phyloP scores from a whole-genome alignment of 1,139 yeast species.

The Suhomyces maxii region DNA sequence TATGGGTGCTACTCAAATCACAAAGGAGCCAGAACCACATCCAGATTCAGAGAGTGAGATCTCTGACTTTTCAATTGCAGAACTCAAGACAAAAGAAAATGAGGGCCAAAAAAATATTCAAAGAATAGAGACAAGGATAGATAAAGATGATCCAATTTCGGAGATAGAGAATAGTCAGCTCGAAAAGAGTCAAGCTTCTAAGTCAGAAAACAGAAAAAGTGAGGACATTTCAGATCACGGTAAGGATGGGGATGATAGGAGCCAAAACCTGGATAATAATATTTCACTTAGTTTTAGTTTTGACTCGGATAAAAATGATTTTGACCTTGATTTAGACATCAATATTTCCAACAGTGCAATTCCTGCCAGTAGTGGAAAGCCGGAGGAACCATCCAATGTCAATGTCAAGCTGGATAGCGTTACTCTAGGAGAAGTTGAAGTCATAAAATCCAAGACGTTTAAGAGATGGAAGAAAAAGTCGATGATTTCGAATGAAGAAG shows the following conservation, averaged over 20 bases:
- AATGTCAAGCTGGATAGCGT: not conserved
- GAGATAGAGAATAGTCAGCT: not conserved
- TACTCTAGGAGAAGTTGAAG: not conserved
- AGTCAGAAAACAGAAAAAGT: too few species aligned
- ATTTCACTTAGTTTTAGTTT: too few species aligned
- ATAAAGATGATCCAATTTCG: not conserved
- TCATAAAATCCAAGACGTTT: not conserved
- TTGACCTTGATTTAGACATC: not conserved
- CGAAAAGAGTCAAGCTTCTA: too few species aligned
- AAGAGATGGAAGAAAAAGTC: not conserved
- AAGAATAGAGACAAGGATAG: too few species aligned
- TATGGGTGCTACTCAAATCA: slow-evolving; percentile 14
- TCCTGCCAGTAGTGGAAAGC: not conserved
- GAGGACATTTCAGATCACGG: too few species aligned
- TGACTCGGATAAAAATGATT: not conserved
- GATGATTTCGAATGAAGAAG: not conserved
- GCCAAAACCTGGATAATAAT: too few species aligned
- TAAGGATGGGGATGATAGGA: too few species aligned
- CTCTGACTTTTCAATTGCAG: not conserved
- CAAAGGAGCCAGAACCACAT: not conserved
- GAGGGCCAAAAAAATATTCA: not conserved
- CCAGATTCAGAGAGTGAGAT: not conserved
- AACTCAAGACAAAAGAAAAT: not conserved
- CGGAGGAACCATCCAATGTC: not conserved
- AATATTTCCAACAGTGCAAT: not conserved